Conservation (phyloP, 768 basidiomycete genomes). For the Psilocybe subaeruginosa region DNA sequence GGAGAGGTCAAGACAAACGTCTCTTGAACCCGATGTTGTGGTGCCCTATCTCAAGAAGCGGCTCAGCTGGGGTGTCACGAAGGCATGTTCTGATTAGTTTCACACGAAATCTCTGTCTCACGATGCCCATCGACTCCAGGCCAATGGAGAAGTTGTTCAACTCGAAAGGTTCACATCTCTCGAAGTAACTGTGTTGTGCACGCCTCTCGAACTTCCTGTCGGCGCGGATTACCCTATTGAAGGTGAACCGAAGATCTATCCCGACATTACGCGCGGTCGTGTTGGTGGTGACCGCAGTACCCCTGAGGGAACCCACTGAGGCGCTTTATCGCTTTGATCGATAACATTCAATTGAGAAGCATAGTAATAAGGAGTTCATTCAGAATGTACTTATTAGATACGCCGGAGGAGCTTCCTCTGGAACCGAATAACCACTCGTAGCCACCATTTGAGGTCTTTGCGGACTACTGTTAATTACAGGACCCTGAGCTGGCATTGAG, state of each 20-base stretch:
- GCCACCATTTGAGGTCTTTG: no score
- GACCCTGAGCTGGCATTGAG: no score
- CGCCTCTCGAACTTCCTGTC: neutral
- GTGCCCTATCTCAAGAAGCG: neutral
- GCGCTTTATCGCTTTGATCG: no score
- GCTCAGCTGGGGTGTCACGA: neutral
- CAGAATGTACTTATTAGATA: no score
- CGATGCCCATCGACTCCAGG: neutral
- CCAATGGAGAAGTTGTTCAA: neutral
- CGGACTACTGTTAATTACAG: no score
- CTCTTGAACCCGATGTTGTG: neutral
- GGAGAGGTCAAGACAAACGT: neutral
- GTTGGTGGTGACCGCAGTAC: neutral
- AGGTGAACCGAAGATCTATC: neutral
- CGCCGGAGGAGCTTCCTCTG: no score
- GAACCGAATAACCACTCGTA: no score
- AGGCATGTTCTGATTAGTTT: neutral
- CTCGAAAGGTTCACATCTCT: neutral
- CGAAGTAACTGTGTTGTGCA: neutral
- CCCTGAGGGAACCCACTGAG: no score
- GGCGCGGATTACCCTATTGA: neutral
- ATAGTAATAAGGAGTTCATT: no score
- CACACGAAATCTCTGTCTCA: no score
- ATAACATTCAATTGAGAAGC: no score
- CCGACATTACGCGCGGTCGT: neutral